Evolutionary conservation across 306 rosid genomes (phyloP), one percentile per base, ranked within the genome.

Genomic region (Acacia crassicarpa): DNA sequence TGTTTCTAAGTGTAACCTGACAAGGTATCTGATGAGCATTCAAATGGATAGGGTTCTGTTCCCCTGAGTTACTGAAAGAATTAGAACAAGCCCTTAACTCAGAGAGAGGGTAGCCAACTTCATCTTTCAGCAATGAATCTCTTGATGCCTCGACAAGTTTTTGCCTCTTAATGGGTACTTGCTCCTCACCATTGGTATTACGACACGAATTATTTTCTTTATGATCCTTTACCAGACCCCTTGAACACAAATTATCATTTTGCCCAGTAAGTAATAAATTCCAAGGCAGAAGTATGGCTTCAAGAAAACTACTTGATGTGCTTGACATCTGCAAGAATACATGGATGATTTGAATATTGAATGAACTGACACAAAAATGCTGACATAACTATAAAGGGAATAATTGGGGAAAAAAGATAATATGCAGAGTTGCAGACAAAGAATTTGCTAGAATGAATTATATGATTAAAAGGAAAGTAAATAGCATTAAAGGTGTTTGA

Each of bases 211-310:
- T 63, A 78, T 74, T 46, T 72, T 91, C 90, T 75, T 78, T 72
- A 62, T 58, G 53, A 72, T 86, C 86, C 78, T 70, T 77, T 65
- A 46, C 74, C 78, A 78, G 81, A 84, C 83, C 87, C 33, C 43
- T 77, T 65, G 86, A 89, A 82, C 54, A 77, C 8, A 70, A 45
- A 72, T 62, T 63, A 78, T 74, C 84, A 49, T 86, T 65, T 54
- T 84, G 46, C 78, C 73, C 92, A 62, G 75, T 40, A 82, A 95
- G 78, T 61, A 85, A 75, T 89, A 95, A 88, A 79, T 76, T 75
- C 90, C 89, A 92, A 75, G 94, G 87, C 81, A 87, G 80, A 76
- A 95, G 78, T 67, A 88, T 76, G 67, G 93, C 97, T 89, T 95
- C 99, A 67, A 88, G 91, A 87, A 83, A 93, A 87, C 88, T 76